These are phyloP conservation scores for Oxytropis ochrocephala DNA, from an alignment of 306 rosid genomes.

Conservation along the genomic window DNA sequence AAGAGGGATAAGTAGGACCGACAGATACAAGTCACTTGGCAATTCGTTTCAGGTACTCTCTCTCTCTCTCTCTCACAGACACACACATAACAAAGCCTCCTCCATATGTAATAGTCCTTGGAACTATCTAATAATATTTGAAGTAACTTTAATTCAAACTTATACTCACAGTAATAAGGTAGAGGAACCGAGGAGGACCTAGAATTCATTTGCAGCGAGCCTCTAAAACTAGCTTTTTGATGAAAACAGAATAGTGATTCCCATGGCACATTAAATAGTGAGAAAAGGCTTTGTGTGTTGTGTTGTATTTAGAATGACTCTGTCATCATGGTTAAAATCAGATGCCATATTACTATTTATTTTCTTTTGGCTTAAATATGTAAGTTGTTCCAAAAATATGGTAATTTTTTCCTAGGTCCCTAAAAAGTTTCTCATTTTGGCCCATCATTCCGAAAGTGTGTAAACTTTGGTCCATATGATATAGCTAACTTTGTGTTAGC, in stretches of 20 bases:
- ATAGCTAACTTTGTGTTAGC: too few species aligned
- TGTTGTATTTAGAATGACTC: not conserved
- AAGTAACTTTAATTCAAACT: not conserved
- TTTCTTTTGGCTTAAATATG: not conserved
- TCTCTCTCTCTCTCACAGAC: not conserved
- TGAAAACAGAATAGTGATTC: not conserved
- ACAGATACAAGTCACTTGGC: constrained; percentile 87
- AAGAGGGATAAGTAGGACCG: constrained; percentile 91
- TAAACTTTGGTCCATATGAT: too few species aligned
- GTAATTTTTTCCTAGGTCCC: too few species aligned
- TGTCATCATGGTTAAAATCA: not conserved
- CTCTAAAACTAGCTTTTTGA: too few species aligned
- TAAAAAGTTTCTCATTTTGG: too few species aligned
- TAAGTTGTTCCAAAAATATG: too few species aligned
- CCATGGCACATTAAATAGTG: not conserved
- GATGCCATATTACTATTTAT: not conserved
- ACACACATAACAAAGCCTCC: too few species aligned
- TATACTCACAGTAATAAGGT: not conserved
- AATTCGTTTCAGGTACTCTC: constrained; percentile 86
- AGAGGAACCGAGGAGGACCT: not conserved
- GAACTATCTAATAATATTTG: not conserved
- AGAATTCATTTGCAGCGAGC: too few species aligned
- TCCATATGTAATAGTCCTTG: not conserved
- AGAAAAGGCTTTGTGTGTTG: not conserved
- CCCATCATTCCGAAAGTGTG: too few species aligned